Percentiles rank a stretch among this genome's conserved stretches.
phyloP scores from a whole-genome alignment of 371 early-diverging fungal genomes.

The Blakeslea trispora region DNA sequence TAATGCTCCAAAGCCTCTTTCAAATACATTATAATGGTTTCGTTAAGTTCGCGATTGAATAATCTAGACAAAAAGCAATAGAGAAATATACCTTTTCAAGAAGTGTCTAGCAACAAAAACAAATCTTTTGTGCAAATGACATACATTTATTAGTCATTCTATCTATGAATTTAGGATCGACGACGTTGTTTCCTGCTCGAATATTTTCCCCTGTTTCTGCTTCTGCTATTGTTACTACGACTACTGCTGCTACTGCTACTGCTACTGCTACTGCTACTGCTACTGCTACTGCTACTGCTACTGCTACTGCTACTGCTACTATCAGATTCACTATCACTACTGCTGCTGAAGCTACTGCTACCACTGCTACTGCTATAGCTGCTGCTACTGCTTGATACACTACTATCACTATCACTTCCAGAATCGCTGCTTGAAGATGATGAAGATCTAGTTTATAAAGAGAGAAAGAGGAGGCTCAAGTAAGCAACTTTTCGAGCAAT shows the following conservation, averaged over 20 bases:
- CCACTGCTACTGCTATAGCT: constrained; percentile 16
- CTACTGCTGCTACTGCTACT: constrained; percentile 4
- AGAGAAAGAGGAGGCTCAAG: not conserved
- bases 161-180: no score
- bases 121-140: no score
- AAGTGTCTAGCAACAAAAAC: no score
- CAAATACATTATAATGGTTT: no score
- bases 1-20: no score
- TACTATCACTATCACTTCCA: constrained; percentile 9
- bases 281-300: constrained; percentile 5
- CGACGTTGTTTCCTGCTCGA: no score
- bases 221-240: constrained; percentile 1
- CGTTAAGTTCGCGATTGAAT: no score
- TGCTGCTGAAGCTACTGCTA: constrained; percentile 17
- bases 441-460: constrained; percentile 5
- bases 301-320: constrained; percentile 12
- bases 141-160: no score
- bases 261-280: not conserved
- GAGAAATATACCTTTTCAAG: no score
- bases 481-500: not conserved
- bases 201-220: not conserved
- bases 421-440: constrained; percentile 6
- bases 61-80: no score
- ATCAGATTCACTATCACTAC: constrained; percentile 13
- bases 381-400: constrained; percentile 12